A percentile compares a stretch with the other conserved stretches of the same genome.
Evolutionary conservation across 371 early-diverging fungal species (phyloP).

Genomic region (Parasitella parasitica): DNA sequence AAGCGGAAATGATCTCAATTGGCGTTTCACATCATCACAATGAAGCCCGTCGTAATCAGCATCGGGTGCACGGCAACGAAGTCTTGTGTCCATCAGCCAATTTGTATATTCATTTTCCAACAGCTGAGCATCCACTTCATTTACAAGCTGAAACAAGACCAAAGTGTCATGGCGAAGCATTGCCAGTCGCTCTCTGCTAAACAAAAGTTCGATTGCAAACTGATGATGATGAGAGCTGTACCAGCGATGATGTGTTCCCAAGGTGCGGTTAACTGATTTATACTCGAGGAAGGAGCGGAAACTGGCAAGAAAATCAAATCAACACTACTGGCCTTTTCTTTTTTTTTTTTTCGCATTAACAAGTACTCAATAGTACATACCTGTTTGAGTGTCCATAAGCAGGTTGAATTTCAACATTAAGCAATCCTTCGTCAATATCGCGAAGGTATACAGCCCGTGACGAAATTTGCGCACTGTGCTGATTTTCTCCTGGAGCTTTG

Average conservation of each 20-base stretch:
- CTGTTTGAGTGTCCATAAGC: constrained; percentile 30
- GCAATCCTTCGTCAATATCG: constrained; percentile 51
- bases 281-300: constrained; percentile 25
- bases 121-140: constrained; percentile 54
- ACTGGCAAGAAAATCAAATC: constrained; percentile 7
- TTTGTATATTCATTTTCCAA: constrained; percentile 60
- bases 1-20: constrained; percentile 13
- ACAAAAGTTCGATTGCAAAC: constrained; percentile 50
- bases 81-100: constrained; percentile 58
- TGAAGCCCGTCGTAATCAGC: constrained; percentile 9
- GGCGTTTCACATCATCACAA: constrained; percentile 25
- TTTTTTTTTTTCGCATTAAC: not conserved
- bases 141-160: constrained; percentile 56
- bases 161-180: constrained; percentile 59
- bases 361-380: constrained; percentile 17
- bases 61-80: constrained; percentile 36
- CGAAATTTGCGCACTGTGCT: not conserved
- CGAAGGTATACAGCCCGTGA: constrained; percentile 54
- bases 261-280: constrained; percentile 7
- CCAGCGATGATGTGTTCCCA: constrained; percentile 28
- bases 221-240: constrained; percentile 44
- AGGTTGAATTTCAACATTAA: constrained; percentile 21
- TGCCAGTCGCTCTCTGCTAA: constrained; percentile 56
- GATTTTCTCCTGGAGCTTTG: not conserved
- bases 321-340: not conserved